Base-by-base conservation (phyloP, 192 early-diverging fungal species). In the Rhizophagus prolifer region DNA sequence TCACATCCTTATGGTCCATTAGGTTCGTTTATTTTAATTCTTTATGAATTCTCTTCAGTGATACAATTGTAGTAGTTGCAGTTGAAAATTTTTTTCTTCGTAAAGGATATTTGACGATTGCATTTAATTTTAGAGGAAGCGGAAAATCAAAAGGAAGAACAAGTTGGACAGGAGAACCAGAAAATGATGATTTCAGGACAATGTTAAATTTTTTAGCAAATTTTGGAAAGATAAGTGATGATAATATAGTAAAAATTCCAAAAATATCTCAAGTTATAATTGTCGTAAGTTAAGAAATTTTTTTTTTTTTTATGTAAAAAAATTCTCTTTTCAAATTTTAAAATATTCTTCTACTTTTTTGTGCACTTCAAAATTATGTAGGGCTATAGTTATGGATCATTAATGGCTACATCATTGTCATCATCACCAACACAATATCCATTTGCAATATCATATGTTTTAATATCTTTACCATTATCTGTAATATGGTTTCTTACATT, bases 1-100 rank as follows among this genome's bases (percentile, higher is more conserved):
- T 70, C 83, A 3, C 83, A 84, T 70, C 81, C 83, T 1, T 84
- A 84, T 74, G 83, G 83, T 14, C 83, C 83, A 14, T 67, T 84
- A 26, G 83, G 83, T 63, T 59, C 44, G 44, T 16, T 26, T 13
- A 26, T 34, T 2, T 70, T 26, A 23, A 16, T 26, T 68, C 14
- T 21, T 68, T n/a, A 46, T 38, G 28, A 14, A 26, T 25, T 70
- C 2, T 4, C 5, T 47, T 34, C 10, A 12, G 28, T 4, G 23
- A 44, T 44, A 13, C 1, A n/a, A 23, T 25, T 65, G 74, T 75
- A 6, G 74, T 75, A 3, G 25, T 63, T 4, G 14, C 74, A 13
- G 28, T 75, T 34, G 74, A 75, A 47, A 12, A 75, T 25, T 75
- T 62, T 34, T 75, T 75, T 65, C 31, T 47, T 9, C 14, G 31